These are phyloP conservation scores for Agaricus blazei DNA, from an alignment of 768 basidiomycete genomes.

Conservation along the genomic window DNA sequence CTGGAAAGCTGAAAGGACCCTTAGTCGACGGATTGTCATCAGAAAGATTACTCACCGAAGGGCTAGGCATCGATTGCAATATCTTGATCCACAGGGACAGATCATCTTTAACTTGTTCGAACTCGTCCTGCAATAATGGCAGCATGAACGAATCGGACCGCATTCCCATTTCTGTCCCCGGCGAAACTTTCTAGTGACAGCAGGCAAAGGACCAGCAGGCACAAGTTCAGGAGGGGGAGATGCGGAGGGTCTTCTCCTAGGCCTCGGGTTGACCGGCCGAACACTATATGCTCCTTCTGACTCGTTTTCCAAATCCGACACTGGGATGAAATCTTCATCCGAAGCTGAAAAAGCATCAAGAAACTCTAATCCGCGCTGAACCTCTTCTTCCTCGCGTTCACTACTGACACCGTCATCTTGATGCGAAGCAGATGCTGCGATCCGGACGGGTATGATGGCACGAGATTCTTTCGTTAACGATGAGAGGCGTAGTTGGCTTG, in stretches of 20 bases:
- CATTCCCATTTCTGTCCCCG: not conserved
- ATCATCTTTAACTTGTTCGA: constrained; percentile 7
- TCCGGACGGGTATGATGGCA: not conserved
- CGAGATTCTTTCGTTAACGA: not conserved
- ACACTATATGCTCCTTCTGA: not conserved
- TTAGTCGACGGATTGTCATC: not conserved
- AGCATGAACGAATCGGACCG: not conserved
- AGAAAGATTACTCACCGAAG: not conserved
- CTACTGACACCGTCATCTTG: not conserved
- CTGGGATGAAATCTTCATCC: not conserved
- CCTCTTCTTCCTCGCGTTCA: not conserved
- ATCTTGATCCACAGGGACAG: constrained; percentile 6
- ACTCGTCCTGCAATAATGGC: constrained; percentile 8
- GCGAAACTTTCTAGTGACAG: not conserved
- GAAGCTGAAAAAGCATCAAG: not conserved
- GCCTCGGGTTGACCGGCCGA: not conserved
- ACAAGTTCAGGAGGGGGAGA: not conserved
- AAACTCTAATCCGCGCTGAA: not conserved
- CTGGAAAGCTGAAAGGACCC: constrained; percentile 1
- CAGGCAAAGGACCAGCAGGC: not conserved
- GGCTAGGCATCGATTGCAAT: constrained; percentile 9
- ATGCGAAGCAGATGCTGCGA: not conserved
- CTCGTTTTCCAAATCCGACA: not conserved
- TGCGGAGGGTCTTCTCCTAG: not conserved
- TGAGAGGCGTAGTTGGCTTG: not conserved